Conservation (phyloP, 2,329 filamentous ascomycete species). For the Trichoderma guizhouense region DNA sequence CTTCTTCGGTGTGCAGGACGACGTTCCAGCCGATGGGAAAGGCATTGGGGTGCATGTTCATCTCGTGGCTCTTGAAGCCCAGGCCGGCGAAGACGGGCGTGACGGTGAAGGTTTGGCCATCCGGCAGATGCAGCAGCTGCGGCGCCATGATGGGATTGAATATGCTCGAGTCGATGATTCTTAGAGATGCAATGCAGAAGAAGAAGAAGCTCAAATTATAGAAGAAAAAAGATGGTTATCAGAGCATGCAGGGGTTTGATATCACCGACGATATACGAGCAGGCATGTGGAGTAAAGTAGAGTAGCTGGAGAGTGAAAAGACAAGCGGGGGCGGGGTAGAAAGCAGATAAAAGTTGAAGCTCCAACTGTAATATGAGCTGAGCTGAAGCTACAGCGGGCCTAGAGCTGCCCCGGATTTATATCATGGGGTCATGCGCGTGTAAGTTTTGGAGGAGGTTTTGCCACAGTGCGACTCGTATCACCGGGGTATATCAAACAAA, state of each 20-base stretch:
- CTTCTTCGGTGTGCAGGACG: conserved; percentile 69
- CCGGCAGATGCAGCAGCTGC: conserved; percentile 68
- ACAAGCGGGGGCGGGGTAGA: conserved; percentile 9
- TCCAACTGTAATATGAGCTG: not conserved
- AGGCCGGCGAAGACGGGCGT: conserved; percentile 87
- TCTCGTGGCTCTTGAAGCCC: conserved; percentile 80
- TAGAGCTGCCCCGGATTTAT: not conserved
- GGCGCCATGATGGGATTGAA: conserved; percentile 32
- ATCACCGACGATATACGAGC: not conserved
- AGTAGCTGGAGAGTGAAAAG: not conserved
- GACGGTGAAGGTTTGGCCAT: conserved; percentile 80
- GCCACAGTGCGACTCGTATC: not conserved
- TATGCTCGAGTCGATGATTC: not conserved
- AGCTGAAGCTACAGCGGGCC: not conserved
- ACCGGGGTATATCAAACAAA: not conserved
- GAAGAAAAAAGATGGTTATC: not conserved
- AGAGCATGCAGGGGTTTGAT: not conserved
- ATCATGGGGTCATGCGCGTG: not conserved
- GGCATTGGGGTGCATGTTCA: conserved; percentile 63
- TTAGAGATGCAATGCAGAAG: not conserved
- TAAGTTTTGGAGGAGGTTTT: not conserved
- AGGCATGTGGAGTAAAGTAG: not conserved
- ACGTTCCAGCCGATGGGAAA: conserved; percentile 90
- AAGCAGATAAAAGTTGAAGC: not conserved
- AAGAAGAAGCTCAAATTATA: not conserved